Conservation (phyloP, 2,329 filamentous ascomycete species). For the Ceratocystiopsis brevicomis region DNA sequence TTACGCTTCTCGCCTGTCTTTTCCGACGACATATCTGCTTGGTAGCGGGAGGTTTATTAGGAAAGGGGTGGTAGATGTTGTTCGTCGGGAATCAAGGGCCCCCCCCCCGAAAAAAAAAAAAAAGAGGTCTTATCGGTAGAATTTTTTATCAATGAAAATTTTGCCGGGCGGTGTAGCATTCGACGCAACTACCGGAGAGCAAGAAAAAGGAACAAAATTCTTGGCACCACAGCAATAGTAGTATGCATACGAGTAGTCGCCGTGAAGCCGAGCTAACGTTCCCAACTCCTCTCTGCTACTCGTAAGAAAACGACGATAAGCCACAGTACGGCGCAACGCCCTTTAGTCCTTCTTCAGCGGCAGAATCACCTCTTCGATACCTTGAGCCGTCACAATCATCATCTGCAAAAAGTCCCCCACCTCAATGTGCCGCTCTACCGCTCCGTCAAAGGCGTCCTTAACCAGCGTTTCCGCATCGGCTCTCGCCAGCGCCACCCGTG, state of each 20-base stretch:
- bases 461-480: slow-evolving; percentile 69
- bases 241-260: too few relatives aligned
- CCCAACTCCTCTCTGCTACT: too few relatives aligned
- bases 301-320: too few relatives aligned
- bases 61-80: background rate
- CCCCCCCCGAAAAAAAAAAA: background rate
- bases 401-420: slow-evolving; percentile 93
- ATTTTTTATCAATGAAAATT: slow-evolving; percentile 4
- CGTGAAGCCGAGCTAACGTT: too few relatives aligned
- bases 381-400: slow-evolving; percentile 74
- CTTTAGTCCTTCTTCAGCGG: slow-evolving; percentile 81
- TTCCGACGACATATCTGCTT: slow-evolving; percentile 28
- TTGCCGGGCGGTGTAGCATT: slow-evolving; percentile 17
- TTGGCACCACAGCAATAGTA: too few relatives aligned
- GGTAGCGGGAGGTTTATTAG: background rate
- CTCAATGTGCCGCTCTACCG: slow-evolving; percentile 96
- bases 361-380: slow-evolving; percentile 69
- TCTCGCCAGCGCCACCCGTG: slow-evolving; percentile 49
- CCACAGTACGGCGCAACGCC: too few relatives aligned
- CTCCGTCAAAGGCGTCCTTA: slow-evolving; percentile 93
- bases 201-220: too few relatives aligned
- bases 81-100: background rate
- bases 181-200: too few relatives aligned
- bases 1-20: slow-evolving; percentile 38
- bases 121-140: slow-evolving; percentile 1